Percentiles rank a stretch among this genome's conserved stretches.
phyloP scores from a whole-genome alignment of 176 grass and related monocot genomes.

The Oryza meyeriana region DNA sequence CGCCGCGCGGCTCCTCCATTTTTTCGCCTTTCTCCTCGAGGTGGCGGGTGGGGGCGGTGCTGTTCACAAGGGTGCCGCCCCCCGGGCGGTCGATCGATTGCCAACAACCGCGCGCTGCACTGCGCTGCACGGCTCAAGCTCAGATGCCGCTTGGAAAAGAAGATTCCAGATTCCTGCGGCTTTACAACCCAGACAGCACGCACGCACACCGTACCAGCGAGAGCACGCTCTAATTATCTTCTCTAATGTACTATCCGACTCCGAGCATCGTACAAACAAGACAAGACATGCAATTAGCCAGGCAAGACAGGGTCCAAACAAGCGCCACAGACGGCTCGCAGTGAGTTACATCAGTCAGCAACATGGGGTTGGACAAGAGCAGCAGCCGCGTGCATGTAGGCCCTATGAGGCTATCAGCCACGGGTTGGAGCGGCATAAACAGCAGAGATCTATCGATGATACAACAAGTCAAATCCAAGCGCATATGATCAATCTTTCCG shows the following conservation, averaged over 20 bases:
- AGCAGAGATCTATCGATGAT: not conserved
- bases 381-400: not conserved
- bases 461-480: not conserved
- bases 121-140: too few species aligned
- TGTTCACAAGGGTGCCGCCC: too few species aligned
- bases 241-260: too few species aligned
- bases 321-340: not conserved
- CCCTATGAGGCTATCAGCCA: not conserved
- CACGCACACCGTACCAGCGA: not conserved
- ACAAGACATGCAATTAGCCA: not conserved
- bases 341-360: not conserved
- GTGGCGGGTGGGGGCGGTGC: not conserved
- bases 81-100: not conserved
- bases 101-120: too few species aligned
- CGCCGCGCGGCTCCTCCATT: too few species aligned
- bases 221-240: not conserved
- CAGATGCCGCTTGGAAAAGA: too few species aligned
- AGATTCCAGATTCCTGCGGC: not conserved
- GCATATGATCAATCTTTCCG: slow-evolving; percentile 1
- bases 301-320: not conserved
- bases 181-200: not conserved
- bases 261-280: not conserved
- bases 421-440: not conserved
- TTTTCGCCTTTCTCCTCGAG: too few species aligned
- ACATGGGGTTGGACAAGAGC: not conserved